A percentile compares a stretch with the other conserved stretches of the same genome.
Conservation (phyloP, 495 filamentous ascomycete genomes). For the Chaetomium tenue region DNA sequence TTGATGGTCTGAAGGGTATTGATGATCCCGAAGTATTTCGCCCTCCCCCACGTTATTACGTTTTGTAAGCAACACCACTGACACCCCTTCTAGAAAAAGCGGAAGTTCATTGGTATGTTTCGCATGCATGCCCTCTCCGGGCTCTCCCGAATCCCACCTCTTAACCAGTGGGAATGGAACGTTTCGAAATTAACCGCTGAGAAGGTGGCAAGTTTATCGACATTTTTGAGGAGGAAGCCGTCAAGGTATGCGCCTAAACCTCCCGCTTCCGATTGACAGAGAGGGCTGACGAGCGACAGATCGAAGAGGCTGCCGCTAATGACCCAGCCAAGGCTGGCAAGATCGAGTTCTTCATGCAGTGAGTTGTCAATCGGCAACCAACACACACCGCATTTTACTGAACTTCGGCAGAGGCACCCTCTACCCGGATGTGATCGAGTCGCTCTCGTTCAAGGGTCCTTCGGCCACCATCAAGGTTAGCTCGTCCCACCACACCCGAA, state of each 20-base stretch:
- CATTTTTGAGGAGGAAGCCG: slow-evolving; percentile 77
- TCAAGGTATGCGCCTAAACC: slow-evolving; percentile 39
- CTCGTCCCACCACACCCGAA: not conserved
- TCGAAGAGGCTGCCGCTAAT: slow-evolving; percentile 64
- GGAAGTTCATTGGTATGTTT: slow-evolving; percentile 75
- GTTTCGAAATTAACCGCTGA: slow-evolving; percentile 17
- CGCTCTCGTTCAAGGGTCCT: slow-evolving; percentile 78
- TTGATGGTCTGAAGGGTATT: slow-evolving; percentile 70
- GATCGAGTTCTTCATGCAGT: slow-evolving; percentile 32
- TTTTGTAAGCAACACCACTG: not conserved
- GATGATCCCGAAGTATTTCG: slow-evolving; percentile 64
- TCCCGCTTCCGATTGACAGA: not conserved
- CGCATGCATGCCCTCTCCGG: not conserved
- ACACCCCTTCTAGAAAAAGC: slow-evolving; percentile 57
- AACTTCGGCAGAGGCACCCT: slow-evolving; percentile 28
- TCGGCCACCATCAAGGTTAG: slow-evolving; percentile 69
- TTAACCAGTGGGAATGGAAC: not conserved
- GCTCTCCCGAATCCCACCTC: not conserved
- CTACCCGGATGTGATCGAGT: slow-evolving; percentile 71
- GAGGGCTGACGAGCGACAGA: slow-evolving; percentile 32
- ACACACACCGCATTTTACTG: slow-evolving; percentile 10
- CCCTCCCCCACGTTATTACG: not conserved
- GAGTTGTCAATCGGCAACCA: slow-evolving; percentile 14
- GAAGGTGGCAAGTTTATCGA: slow-evolving; percentile 64
- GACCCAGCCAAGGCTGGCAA: slow-evolving; percentile 47